Base-by-base conservation (phyloP, 73 alveolate species). In the Halteria grandinella region DNA sequence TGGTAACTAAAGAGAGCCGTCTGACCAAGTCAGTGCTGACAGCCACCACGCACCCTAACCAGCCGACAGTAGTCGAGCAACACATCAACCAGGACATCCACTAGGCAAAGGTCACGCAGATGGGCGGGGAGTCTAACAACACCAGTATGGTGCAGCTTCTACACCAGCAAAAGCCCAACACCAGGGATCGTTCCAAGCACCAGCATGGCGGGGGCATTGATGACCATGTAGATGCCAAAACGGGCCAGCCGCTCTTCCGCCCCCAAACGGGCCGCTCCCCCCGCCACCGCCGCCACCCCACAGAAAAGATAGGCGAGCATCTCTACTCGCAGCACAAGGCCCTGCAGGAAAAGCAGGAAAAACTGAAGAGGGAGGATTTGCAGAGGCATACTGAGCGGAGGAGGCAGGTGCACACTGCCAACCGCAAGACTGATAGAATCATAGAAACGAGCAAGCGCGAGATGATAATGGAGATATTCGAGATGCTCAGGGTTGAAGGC, bases 241-340 rank as follows among this genome's bases (percentile, higher is more conserved):
- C 89, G 36, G 89, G 89, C 8, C 73, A 57, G 58, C 77, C 89
- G 11, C 64, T 41, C 48, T 77, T 64, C 49, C 21, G 29, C 27
- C 89, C 89, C 0, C 17, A 25, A 21, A 75, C 75, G 12, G 75
- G 75, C 18, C 58, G 74, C 14, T 20, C 55, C 20, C 81, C 89
- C 17, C 32, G 41, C 29, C 25, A 14, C 24, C 36, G 78, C 18
- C n/a, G n/a, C n/a, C n/a, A n/a, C n/a, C 60, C 57, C 1, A 25
- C 39, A 14, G 57, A 62, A 11, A 5, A 40, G 44, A 62, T 62
- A 17, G 78, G 78, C 18, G 60, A 36, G 7, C 60, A 62, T 62
- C 24, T 62, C 7, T 62, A 62, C 43, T 12, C 36, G 28, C 24
- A 62, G 39, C 78, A 62, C 43, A 20, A 20, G 12, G 41, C 25